These are phyloP conservation scores for Pichia nanzhaoensis DNA, from an alignment of 805 yeast species.

Conservation along the genomic window DNA sequence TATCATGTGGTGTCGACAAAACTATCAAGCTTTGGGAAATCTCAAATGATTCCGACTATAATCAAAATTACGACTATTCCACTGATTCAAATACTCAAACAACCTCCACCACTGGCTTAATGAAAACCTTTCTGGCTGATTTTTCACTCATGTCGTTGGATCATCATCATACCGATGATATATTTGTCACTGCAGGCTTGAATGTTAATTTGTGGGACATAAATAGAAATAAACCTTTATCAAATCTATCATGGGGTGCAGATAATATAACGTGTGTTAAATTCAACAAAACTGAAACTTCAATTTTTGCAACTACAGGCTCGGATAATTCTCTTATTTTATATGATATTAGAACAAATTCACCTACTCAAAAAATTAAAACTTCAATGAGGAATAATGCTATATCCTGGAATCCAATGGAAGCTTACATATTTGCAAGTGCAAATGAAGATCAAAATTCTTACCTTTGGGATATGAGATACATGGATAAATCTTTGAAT, in stretches of 20 bases:
- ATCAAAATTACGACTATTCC: slow-evolving; percentile 15
- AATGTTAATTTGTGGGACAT: slow-evolving; percentile 89
- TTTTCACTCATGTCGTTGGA: slow-evolving; percentile 81
- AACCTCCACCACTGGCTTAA: slow-evolving; percentile 43
- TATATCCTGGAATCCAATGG: slow-evolving; percentile 96
- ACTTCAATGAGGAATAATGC: slow-evolving; percentile 79
- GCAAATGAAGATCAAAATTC: slow-evolving; percentile 94
- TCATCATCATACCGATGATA: slow-evolving; percentile 66
- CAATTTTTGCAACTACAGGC: slow-evolving; percentile 81
- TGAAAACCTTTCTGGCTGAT: slow-evolving; percentile 77
- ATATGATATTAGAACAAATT: slow-evolving; percentile 83
- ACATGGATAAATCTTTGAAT: slow-evolving; percentile 71
- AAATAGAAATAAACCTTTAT: slow-evolving; percentile 66
- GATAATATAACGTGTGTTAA: slow-evolving; percentile 78
- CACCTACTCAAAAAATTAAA: slow-evolving; percentile 88
- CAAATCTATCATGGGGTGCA: slow-evolving; percentile 91
- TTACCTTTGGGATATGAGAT: slow-evolving; percentile 95
- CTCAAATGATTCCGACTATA: slow-evolving; percentile 33
- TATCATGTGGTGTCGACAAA: slow-evolving; percentile 86
- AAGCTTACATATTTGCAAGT: slow-evolving; percentile 86
- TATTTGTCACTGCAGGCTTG: slow-evolving; percentile 91
- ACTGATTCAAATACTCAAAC: slow-evolving; percentile 23
- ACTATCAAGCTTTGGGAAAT: slow-evolving; percentile 87
- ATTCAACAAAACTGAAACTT: slow-evolving; percentile 87
- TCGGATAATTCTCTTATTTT: slow-evolving; percentile 86